Base-by-base conservation (phyloP, 2,329 filamentous ascomycete genomes). In the Aspergillus sp. region DNA sequence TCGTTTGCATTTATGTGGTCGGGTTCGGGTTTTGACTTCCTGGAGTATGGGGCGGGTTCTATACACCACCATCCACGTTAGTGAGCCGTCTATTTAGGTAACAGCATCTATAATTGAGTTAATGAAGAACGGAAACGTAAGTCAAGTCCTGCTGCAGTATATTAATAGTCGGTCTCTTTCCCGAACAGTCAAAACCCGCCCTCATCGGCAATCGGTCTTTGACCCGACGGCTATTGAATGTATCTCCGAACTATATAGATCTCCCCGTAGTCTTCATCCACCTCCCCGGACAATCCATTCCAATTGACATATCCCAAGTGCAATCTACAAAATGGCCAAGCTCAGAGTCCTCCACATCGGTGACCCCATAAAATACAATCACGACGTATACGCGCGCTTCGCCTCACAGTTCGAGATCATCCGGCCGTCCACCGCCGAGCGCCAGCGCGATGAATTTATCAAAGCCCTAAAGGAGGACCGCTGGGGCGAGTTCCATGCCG, bases 291-390 rank as follows among this genome's bases (percentile, higher is more conserved):
- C 21, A 12, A 40, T 11, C n/a, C 14, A 48, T 11, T 19, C 21
- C 47, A 31, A 15, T 35, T 21, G 9, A 37, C 25, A 11, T 31
- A 49, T 47, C 66, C 58, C 52, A 70, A 21, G 21, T 4, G 3
- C 21, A 21, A 4, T 21, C 21, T 68, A 64, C n/a, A 35, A 47
- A 47, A 48, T 55, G 37, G 12, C 49, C 39, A 71, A 77, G 54
- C 74, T 71, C 17, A 71, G 67, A 9, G 69, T 80, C 41, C 74
- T 80, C 17, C 76, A 77, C 56, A 63, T 82, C 11, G 80, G 79
- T 27, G 78, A 79, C 33, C 70, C 75, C 17, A 80, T 82, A 59
- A 78, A 79, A 58, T 81, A 80, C 66, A 80, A 81, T 58, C 72
- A 76, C 41, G 72, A 77, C 1, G 70, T 77, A 35, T 76, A 79